phyloP scores from a whole-genome alignment of 805 yeast genomes.

The Barnettozyma populi region DNA sequence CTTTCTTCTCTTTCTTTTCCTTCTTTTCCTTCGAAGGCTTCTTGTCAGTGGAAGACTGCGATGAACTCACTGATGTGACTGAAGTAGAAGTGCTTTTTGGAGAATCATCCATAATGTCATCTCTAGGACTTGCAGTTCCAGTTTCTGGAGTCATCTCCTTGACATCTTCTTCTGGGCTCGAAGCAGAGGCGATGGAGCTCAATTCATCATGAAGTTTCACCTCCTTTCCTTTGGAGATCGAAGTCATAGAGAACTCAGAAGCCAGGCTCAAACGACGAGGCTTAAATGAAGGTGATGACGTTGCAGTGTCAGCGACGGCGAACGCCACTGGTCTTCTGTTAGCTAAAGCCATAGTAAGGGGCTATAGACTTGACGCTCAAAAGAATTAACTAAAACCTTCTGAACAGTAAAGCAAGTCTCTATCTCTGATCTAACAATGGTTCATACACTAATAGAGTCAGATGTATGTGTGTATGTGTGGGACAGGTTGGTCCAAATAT shows the following conservation, averaged over 20 bases:
- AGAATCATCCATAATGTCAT: constrained; percentile 18
- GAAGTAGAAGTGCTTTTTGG: constrained; percentile 22
- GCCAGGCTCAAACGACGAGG: constrained; percentile 27
- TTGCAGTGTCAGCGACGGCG: constrained; percentile 32
- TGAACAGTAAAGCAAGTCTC: constrained; percentile 3
- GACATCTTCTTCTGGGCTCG: constrained; percentile 9
- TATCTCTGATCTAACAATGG: background rate
- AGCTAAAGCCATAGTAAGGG: constrained; percentile 52
- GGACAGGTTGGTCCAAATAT: background rate
- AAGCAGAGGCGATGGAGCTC: constrained; percentile 1
- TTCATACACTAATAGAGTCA: constrained; percentile 1
- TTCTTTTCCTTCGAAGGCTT: constrained; percentile 17
- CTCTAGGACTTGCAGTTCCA: constrained; percentile 23
- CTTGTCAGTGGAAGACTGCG: background rate
- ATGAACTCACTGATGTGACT: constrained; percentile 16
- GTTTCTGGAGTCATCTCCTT: constrained; percentile 23
- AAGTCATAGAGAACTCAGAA: constrained; percentile 11
- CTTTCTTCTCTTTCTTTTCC: constrained; percentile 19
- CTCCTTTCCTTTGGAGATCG: constrained; percentile 2
- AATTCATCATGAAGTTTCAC: constrained; percentile 2
- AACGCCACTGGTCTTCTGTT: constrained; percentile 59
- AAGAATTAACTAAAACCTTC: constrained; percentile 27
- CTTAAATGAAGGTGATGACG: constrained; percentile 25
- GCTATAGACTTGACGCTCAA: constrained; percentile 6
- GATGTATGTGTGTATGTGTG: background rate